Conservation (phyloP, 1,284 basidiomycete species). For the Singerocomus inundabilis region DNA sequence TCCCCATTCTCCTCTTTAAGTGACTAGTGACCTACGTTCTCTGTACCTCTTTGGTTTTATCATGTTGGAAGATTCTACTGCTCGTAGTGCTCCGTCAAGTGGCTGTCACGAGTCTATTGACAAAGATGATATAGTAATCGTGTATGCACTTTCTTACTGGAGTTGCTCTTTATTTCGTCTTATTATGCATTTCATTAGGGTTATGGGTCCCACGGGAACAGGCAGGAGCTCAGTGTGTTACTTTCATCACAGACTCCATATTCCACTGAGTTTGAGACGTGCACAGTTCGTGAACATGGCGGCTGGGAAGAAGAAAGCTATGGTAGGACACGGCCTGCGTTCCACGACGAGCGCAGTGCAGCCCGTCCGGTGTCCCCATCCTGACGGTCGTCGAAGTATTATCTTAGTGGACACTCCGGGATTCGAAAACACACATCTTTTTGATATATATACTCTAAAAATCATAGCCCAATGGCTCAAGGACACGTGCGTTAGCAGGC, state of each 20-base stretch:
- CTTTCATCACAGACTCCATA: not conserved
- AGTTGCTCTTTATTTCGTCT: not conserved
- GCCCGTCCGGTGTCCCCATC: slow-evolving; percentile 12
- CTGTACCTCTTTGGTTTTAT: too few species aligned
- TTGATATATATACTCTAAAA: slow-evolving; percentile 19
- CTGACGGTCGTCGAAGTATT: slow-evolving; percentile 17
- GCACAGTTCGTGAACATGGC: slow-evolving; percentile 23
- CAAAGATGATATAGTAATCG: slow-evolving; percentile 14
- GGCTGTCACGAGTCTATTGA: not conserved
- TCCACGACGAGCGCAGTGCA: slow-evolving; percentile 13
- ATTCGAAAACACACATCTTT: slow-evolving; percentile 21
- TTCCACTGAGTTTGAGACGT: not conserved
- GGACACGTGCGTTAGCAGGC: slow-evolving; percentile 15
- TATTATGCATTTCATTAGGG: slow-evolving; percentile 16
- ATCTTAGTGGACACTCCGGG: slow-evolving; percentile 29
- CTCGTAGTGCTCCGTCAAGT: not conserved
- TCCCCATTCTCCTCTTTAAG: too few species aligned
- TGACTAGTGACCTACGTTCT: too few species aligned
- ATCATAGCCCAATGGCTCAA: slow-evolving; percentile 25
- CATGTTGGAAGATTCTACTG: too few species aligned
- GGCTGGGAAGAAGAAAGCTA: slow-evolving; percentile 3
- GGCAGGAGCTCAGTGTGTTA: slow-evolving; percentile 40
- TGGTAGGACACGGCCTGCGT: not conserved
- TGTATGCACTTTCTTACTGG: slow-evolving; percentile 9
- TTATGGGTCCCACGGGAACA: slow-evolving; percentile 42